Evolutionary conservation across 208 protist species (phyloP), one percentile per base, ranked within the genome.

Genomic region (Crithidia mellificae): DNA sequence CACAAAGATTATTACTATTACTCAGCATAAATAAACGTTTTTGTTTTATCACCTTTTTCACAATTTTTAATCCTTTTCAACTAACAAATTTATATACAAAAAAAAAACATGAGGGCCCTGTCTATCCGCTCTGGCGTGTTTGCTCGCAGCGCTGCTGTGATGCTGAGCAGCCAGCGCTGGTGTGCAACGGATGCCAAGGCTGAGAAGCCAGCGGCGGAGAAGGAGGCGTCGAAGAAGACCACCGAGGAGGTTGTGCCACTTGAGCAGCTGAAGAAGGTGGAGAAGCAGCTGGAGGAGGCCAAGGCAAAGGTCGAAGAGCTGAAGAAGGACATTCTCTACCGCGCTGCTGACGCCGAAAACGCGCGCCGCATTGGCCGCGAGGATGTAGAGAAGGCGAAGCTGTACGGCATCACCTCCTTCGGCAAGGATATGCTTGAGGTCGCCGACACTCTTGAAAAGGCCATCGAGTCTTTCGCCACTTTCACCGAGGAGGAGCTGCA

Each of bases 341-440:
- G 85, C 56, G 85, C 91, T 17, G 91, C 88, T 2, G 94, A 98
- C 61, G 86, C 87, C 6, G 84, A 96, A 49, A 98, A 97, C 59
- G 91, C 90, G 24, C 77, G 90, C 34, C 88, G 88, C 51, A 94
- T 96, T 66, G 87, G 83, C 46, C 85, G 84, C 62, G 90, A 96
- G 39, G 94, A 98, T 58, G 88, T 93, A 24, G 84, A 94, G 29
- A 97, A 96, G 66, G 88, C 92, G 1, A 93, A 91, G 53, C 69
- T 90, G 12, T 98, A 91, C 64, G 90, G 89, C 32, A 87, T 98
- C 24, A 85, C 79, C 38, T 86, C 79, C 9, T 98, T 98, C 69
- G 89, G 88, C 1, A 96, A 97, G 75, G 87, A 96, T 62, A 92
- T 98, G 78, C 71, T 98, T 15, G 92, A 98, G 53, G 91, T 98